Evolutionary conservation across 2,329 filamentous ascomycete species (phyloP), one percentile per base, ranked within the genome.

Genomic region (Arthrocladium fulminans): DNA sequence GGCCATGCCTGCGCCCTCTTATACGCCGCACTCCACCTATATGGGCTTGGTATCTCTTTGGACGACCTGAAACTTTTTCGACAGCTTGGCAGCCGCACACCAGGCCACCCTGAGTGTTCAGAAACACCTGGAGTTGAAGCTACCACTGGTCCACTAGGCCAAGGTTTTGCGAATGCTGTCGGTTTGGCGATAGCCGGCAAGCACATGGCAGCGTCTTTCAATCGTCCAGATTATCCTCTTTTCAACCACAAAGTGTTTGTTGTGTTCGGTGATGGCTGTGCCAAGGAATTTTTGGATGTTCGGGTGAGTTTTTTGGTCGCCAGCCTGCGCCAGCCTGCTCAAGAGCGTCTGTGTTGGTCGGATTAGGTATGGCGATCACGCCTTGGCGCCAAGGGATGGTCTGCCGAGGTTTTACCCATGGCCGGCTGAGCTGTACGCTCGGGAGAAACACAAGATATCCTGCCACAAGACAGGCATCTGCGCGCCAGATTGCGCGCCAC

Each of bases 1-100:
- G 92, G 92, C 61, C 92, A 98, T 75, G 92, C 84, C 63, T 98
- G 92, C 81, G 94, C 97, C 88, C 87, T 98, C 53, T 92, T 96
- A 71, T 98, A 98, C 83, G 85, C 90, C 64, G 80, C 98, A 60
- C 85, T 98, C 63, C 92, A 98, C 77, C 79, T 98, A 49, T 94
- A 89, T 72, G 92, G 92, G 69, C 98, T 94, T 69, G 80, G 73
- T 55, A 62, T 98, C 60, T 79, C 80, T 64, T 76, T 98, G 54
- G 86, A 97, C 63, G 92, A 97, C 73, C 71, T 98, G 61, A 98
- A 97, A 82, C 73, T 76, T 63, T 98, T 56, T 40, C 57, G 80
- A 75, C 74, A 80, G 77, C 61, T 84, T 55, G 81, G 80, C 72
- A 81, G 77, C 79, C 94, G 86, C 69, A 96, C 88, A 52, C 90